These are phyloP conservation scores for Corylus americana DNA, from an alignment of 306 rosid species.

Conservation along the genomic window DNA sequence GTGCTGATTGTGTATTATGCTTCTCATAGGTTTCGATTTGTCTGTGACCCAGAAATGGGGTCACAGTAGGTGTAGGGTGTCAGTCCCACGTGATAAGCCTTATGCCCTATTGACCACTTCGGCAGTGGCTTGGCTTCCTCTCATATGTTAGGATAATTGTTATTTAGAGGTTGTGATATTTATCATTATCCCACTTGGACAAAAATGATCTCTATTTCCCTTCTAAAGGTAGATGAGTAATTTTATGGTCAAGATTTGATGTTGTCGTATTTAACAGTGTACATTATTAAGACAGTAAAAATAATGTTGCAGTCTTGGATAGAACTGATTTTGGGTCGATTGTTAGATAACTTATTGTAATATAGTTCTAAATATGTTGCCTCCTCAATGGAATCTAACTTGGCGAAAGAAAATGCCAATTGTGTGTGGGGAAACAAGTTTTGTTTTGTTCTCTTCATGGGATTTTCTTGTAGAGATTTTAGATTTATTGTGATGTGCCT, in stretches of 20 bases:
- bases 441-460: not conserved
- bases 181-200: too few species aligned
- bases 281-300: not conserved
- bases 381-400: not conserved
- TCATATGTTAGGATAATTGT: not conserved
- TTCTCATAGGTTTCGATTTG: not conserved
- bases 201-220: too few species aligned
- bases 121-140: not conserved
- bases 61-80: not conserved
- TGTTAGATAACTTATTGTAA: not conserved
- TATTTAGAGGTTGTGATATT: not conserved
- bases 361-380: not conserved
- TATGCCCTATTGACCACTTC: not conserved
- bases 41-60: constrained; percentile 3
- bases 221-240: too few species aligned
- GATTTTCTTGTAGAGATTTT: not conserved
- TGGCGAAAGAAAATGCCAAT: not conserved
- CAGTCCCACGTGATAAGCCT: constrained; percentile 1
- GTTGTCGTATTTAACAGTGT: too few species aligned
- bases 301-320: not conserved
- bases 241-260: too few species aligned
- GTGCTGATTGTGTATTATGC: constrained; percentile 18
- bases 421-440: not conserved
- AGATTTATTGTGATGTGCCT: too few species aligned
- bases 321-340: not conserved